Evolutionary conservation across 108 stramenopile genomes (phyloP), one percentile per base, ranked within the genome.

Genomic region (Seminavis robusta): DNA sequence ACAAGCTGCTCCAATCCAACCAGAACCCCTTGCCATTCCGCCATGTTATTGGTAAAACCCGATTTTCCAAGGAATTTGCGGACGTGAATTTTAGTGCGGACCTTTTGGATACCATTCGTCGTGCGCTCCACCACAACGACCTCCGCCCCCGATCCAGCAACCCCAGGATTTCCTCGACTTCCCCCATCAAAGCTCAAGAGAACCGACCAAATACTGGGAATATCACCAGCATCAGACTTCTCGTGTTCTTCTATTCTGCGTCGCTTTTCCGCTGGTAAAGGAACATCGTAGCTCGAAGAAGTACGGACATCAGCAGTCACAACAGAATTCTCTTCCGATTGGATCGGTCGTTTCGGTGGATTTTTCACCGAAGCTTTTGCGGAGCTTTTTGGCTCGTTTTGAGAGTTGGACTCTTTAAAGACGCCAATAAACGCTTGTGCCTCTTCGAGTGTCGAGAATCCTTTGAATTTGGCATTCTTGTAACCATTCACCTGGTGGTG

Each of bases 121-220:
- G 29, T 6, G 6, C 13, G 26, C 8, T 23, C 29, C 21, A 21
- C 9, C 15, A 26, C 6, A 16, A 56, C 34, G 0, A 93, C 52
- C 13, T 72, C 53, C 30, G 84, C 74, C 8, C 91, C 91, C 1
- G 84, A 47, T 34, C 91, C 91, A 25, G 87, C 87, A 24, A 80
- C 32, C n/a, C 91, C 91, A 23, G 91, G 91, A 67, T 93, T 93
- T 3, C 88, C 88, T 23, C 91, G 67, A 1, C 83, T 68, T 17
- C 87, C 91, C 10, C 91, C 91, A 60, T 93, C 91, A 69, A 93
- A 93, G 45, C 70, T 53, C 24, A 84, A 27, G 11, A 51, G 42
- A 47, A 86, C 67, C 6, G n/a, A n/a, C n/a, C n/a, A n/a, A n/a
- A n/a, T n/a, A n/a, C n/a, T n/a, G n/a, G n/a, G n/a, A n/a, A n/a